These are phyloP conservation scores for Botryotinia convoluta DNA, from an alignment of 2,329 filamentous ascomycete genomes.

Conservation along the genomic window DNA sequence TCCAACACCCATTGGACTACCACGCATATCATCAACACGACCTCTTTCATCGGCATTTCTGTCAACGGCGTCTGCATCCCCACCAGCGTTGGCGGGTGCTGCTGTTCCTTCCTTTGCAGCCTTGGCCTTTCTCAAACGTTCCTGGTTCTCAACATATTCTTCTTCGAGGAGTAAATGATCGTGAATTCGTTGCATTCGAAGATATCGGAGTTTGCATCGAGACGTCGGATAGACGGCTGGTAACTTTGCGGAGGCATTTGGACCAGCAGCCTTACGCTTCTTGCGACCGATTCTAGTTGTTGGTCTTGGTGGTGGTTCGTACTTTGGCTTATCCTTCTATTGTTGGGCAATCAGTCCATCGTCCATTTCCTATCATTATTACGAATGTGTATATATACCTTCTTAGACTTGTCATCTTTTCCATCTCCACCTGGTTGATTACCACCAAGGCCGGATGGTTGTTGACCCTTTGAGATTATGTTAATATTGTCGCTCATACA, in stretches of 20 bases:
- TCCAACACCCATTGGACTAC: slow-evolving; percentile 96
- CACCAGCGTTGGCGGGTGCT: slow-evolving; percentile 50
- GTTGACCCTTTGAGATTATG: slow-evolving; percentile 40
- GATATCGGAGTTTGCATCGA: slow-evolving; percentile 92
- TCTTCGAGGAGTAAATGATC: slow-evolving; percentile 96
- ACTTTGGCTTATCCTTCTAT: slow-evolving; percentile 99
- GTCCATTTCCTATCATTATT: neutral
- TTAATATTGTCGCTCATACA: slow-evolving; percentile 27
- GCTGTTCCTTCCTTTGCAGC: slow-evolving; percentile 67
- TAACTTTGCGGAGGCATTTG: slow-evolving; percentile 92
- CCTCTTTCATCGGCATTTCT: slow-evolving; percentile 91
- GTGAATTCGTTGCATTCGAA: slow-evolving; percentile 98
- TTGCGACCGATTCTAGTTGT: slow-evolving; percentile 96
- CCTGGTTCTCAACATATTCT: slow-evolving; percentile 98
- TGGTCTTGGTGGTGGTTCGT: slow-evolving; percentile 94
- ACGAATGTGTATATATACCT: slow-evolving; percentile 54
- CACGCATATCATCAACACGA: slow-evolving; percentile 96
- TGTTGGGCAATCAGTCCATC: slow-evolving; percentile 26
- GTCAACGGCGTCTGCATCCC: slow-evolving; percentile 73
- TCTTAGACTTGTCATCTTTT: slow-evolving; percentile 88
- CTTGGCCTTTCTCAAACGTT: slow-evolving; percentile 91
- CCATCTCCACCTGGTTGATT: slow-evolving; percentile 66
- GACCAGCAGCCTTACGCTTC: slow-evolving; percentile 95
- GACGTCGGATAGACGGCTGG: slow-evolving; percentile 92
- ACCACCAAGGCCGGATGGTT: slow-evolving; percentile 42